phyloP scores from a whole-genome alignment of 495 filamentous ascomycete species.

The Xylaria longipes region DNA sequence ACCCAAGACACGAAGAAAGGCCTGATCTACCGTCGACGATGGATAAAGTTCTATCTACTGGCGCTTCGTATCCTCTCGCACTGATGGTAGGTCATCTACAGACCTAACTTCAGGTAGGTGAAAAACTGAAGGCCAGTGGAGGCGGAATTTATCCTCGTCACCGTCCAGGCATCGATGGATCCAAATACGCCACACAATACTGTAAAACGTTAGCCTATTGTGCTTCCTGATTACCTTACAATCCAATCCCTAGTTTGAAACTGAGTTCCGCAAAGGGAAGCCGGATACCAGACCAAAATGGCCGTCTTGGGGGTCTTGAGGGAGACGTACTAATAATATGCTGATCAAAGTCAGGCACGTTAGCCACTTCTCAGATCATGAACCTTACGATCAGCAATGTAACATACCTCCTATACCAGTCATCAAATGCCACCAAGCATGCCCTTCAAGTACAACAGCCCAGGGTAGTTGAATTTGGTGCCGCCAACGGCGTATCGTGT shows the following conservation, averaged over 20 bases:
- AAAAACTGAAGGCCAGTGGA: conserved; percentile 73
- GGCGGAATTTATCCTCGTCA: conserved; percentile 74
- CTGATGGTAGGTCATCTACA: conserved; percentile 22
- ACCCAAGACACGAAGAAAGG: not conserved
- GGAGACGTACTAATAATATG: conserved; percentile 28
- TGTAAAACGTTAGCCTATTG: conserved; percentile 70
- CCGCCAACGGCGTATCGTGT: conserved; percentile 71
- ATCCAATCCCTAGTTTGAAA: not conserved
- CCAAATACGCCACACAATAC: conserved; percentile 89
- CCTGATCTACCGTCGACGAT: not conserved
- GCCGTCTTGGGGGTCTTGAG: not conserved
- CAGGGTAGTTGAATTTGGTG: conserved; percentile 81
- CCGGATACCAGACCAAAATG: not conserved
- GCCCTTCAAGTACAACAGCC: conserved; percentile 88
- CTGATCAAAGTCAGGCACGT: conserved; percentile 56
- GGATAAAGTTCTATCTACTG: conserved; percentile 29
- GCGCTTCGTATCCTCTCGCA: conserved; percentile 39
- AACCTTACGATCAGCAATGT: not conserved
- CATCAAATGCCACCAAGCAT: conserved; percentile 92
- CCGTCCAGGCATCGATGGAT: conserved; percentile 80
- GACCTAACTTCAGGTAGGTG: conserved; percentile 67
- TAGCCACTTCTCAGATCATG: not conserved
- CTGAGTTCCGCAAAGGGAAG: not conserved
- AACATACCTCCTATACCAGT: conserved; percentile 49
- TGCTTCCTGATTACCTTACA: not conserved